Evolutionary conservation across 257 asterid genomes (phyloP).

Genomic region (Solanum sparsipilum): DNA sequence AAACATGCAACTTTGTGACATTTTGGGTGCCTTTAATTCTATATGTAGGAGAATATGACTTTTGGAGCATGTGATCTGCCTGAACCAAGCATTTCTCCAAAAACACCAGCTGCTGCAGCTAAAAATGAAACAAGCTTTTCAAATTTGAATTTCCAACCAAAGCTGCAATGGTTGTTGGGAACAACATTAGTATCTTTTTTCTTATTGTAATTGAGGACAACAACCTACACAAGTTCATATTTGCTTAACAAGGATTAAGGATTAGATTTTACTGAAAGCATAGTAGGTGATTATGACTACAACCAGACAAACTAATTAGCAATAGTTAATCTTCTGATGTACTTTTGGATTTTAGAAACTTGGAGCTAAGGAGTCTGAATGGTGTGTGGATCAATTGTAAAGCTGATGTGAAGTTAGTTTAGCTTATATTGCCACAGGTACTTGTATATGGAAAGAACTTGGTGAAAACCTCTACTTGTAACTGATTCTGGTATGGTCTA

Average conservation of each 20-base stretch:
- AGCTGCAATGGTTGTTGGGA: conserved; percentile 28
- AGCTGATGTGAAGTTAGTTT: neutral
- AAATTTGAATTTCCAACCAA: conserved; percentile 13
- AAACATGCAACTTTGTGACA: neutral
- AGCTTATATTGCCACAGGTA: neutral
- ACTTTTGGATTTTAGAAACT: neutral
- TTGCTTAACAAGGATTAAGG: neutral
- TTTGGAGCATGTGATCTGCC: conserved; percentile 61
- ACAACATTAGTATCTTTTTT: conserved; percentile 13
- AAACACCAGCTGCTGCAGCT: conserved; percentile 17
- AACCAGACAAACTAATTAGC: neutral
- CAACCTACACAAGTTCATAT: neutral
- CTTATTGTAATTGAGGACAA: conserved; percentile 3
- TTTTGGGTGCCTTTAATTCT: neutral
- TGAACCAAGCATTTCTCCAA: conserved; percentile 12
- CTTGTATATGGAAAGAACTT: neutral
- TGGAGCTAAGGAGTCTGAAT: neutral
- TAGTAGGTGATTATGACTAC: neutral
- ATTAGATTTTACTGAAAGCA: neutral
- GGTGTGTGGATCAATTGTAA: neutral
- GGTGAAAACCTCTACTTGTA: neutral
- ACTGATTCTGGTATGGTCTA: neutral
- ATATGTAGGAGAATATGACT: conserved; percentile 47
- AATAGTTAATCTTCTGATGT: neutral
- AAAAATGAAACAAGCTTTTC: conserved; percentile 27